phyloP scores from a whole-genome alignment of 495 filamentous ascomycete genomes.

The Penicillium angulare region DNA sequence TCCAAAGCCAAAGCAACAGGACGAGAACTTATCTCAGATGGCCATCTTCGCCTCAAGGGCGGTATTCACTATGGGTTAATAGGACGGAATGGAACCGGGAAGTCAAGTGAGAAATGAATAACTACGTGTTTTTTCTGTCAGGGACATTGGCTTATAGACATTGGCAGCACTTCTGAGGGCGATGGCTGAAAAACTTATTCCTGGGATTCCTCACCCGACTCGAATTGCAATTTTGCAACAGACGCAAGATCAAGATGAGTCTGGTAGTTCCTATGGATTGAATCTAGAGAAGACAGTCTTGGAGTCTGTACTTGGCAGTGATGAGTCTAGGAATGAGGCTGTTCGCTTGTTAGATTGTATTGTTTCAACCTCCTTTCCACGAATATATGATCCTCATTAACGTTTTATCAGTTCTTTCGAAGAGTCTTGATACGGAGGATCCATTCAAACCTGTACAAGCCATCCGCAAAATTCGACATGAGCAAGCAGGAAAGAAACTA shows the following conservation, averaged over 20 bases:
- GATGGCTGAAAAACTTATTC: conserved; percentile 74
- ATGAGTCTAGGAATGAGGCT: conserved; percentile 57
- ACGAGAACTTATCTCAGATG: conserved; percentile 66
- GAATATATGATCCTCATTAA: neutral
- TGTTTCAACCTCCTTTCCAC: neutral
- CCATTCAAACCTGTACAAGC: conserved; percentile 56
- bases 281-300: conserved; percentile 49
- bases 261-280: conserved; percentile 9
- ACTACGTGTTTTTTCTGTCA: too few relatives aligned
- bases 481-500: conserved; percentile 57
- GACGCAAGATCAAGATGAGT: conserved; percentile 44
- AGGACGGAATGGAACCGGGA: conserved; percentile 77
- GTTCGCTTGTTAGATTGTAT: conserved; percentile 56
- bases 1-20: conserved; percentile 51
- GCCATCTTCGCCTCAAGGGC: conserved; percentile 64
- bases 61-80: conserved; percentile 71
- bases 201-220: conserved; percentile 68
- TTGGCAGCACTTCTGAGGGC: conserved; percentile 67
- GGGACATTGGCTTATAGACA: too few relatives aligned
- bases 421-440: conserved; percentile 47
- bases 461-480: conserved; percentile 57
- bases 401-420: conserved; percentile 34
- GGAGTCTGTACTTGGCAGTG: conserved; percentile 65
- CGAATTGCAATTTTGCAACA: conserved; percentile 72
- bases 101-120: conserved; percentile 79